A percentile compares a stretch with the other conserved stretches of the same genome.
Evolutionary conservation across 73 alveolate species (phyloP).

Genomic region (Stentor roeselii): DNA sequence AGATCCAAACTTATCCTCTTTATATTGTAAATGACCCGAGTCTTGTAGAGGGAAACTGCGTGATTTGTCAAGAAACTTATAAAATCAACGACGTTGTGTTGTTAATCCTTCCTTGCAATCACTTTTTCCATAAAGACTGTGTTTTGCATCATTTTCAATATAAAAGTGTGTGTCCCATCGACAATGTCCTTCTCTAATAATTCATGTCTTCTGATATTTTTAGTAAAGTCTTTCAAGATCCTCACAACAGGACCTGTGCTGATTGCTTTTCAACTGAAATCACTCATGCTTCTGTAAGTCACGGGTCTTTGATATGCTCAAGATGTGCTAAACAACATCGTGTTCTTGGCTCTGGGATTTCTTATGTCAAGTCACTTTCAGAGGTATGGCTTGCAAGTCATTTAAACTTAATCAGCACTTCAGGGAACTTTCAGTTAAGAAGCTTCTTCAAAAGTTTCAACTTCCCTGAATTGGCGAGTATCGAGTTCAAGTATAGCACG

Average conservation of each 20-base stretch:
- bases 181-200: no score
- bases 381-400: background rate
- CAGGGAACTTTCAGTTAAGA: background rate
- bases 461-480: background rate
- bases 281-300: background rate
- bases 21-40: background rate
- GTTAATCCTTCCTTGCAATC: background rate
- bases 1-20: background rate
- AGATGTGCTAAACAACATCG: background rate
- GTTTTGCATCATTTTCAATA: no score
- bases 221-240: background rate
- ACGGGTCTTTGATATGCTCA: slow-evolving; percentile 4
- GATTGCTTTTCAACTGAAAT: background rate
- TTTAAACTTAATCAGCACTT: no score
- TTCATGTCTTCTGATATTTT: no score
- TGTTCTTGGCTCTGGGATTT: background rate
- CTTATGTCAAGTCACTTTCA: background rate
- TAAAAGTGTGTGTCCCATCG: background rate
- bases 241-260: background rate
- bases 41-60: background rate
- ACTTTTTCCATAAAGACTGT: background rate
- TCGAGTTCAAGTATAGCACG: background rate
- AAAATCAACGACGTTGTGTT: background rate
- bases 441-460: background rate
- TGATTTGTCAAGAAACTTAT: background rate